Base-by-base conservation (phyloP, 805 yeast genomes). In the Alloascoidea hylecoeti region DNA sequence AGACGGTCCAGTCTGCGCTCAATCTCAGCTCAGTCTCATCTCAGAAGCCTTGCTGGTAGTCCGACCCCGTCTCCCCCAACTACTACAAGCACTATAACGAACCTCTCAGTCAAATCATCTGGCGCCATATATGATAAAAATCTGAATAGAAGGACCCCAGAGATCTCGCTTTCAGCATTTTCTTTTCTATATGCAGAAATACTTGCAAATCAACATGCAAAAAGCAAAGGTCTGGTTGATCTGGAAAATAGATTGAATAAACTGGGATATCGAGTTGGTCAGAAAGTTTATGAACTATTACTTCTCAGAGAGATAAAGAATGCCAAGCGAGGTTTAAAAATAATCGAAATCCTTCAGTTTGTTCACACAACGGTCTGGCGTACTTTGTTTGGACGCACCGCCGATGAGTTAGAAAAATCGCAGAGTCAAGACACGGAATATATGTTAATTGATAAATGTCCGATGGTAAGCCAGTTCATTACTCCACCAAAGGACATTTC, bases 401-500 rank as follows among this genome's bases (percentile, higher is more conserved):
- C 94, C 14, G 86, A 83, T 49, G 80, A 75, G 23, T 56, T 85
- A 39, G 92, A 85, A 46, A 75, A 76, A 51, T 69, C 78, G 2
- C 81, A 80, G 35, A 78, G 73, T 35, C 61, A 68, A 28, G 81
- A 78, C 17, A 70, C 72, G 39, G 75, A 72, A 41, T 77, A 13
- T 49, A 83, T 85, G 94, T 80, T 85, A 42, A 75, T 74, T 14
- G 95, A 85, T 52, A 72, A 77, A 47, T 53, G 64, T 12, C 95
- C 95, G 3, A 47, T 81, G 35, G 63, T 84, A 32, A 66, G 82
- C 14, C 72, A 70, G 47, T 85, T 66, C 50, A 73, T 85, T 6
- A 72, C 82, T 18, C 76, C 81, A 3, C 95, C 95, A 2, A 73
- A 71, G 46, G 94, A 85, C 44, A 74, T 78, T 50, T 76, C 81